These are phyloP conservation scores for Metschnikowia cerradonensis DNA, from an alignment of 805 yeast genomes.

Conservation along the genomic window DNA sequence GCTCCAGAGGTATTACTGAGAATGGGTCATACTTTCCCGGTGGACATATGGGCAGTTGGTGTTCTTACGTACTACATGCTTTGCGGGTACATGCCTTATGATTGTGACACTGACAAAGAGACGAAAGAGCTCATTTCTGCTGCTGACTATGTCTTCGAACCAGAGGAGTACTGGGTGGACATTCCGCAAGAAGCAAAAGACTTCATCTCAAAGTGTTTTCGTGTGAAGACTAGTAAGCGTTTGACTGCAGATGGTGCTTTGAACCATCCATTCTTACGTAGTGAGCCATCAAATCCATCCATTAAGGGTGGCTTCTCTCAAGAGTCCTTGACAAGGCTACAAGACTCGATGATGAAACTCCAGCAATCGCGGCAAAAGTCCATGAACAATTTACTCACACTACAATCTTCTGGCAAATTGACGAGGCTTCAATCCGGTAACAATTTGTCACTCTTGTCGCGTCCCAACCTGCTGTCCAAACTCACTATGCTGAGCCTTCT, in stretches of 20 bases:
- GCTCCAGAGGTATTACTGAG: constrained; percentile 62
- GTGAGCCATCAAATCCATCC: not conserved
- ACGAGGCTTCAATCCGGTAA: constrained; percentile 2
- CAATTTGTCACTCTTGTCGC: constrained; percentile 4
- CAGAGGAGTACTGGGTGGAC: constrained; percentile 53
- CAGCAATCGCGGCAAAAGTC: constrained; percentile 12
- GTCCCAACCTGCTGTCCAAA: constrained; percentile 2
- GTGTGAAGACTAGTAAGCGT: constrained; percentile 42
- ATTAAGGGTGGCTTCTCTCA: constrained; percentile 11
- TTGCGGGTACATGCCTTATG: constrained; percentile 75
- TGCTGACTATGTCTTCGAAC: constrained; percentile 59
- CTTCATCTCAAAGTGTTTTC: constrained; percentile 54
- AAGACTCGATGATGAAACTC: constrained; percentile 14
- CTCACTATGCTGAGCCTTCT: constrained; percentile 1
- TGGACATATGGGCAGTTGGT: constrained; percentile 77
- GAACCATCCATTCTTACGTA: constrained; percentile 39
- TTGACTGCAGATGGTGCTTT: constrained; percentile 43
- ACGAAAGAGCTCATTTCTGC: constrained; percentile 58
- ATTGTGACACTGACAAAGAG: constrained; percentile 65
- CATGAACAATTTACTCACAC: not conserved
- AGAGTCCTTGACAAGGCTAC: constrained; percentile 13
- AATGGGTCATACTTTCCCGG: constrained; percentile 54
- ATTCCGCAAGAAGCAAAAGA: constrained; percentile 52
- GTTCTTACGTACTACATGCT: constrained; percentile 67
- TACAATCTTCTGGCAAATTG: constrained; percentile 5